Base-by-base conservation (phyloP, 345 rosid genomes). In the Bruguiera sexangula region DNA sequence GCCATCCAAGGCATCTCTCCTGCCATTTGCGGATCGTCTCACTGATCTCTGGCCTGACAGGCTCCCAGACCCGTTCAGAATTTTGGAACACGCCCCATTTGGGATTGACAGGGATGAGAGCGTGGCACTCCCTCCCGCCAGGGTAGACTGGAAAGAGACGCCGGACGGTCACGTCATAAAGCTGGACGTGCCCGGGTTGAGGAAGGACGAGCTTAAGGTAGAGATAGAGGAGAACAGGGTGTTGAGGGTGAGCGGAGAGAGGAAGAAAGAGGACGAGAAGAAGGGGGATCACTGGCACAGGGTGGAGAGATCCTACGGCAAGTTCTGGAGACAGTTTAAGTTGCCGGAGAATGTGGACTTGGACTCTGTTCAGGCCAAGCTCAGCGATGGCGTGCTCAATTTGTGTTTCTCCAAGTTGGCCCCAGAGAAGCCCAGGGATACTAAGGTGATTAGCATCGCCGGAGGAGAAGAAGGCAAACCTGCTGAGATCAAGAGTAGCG, bases 71-170 rank as follows among this genome's bases (percentile, higher is more conserved):
- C 96, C 96, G 0, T 88, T 87, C 58, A 81, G 84, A 20, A 69
- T 90, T 37, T 78, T 90, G 22, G 98, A 90, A 61, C 86, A 88
- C 36, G 77, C 82, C 30, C 96, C 98, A 10, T 68, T 85, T 7
- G 87, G 77, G 24, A 57, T 83, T 0, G 88, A 87, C 46, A 80
- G 80, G 30, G 94, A 82, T 9, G 84, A 81, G 29, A 72, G 62
- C 21, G n/a, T 77, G 77, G 79, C 79, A 11, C 72, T 78, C 4
- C 78, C 86, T 1, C 89, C 85, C 0, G 85, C 89, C 0, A 82
- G 85, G 67, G 98, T 88, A 7, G 96, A 92, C 84, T 88, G 98
- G 98, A 90, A 90, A 65, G 98, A 92, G 73, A 92, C 95, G 1
- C 81, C 85, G 1, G 86, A 85, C n/a, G 81, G 85, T 24, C 96